Evolutionary conservation across 257 asterid genomes (phyloP).

Genomic region (Avicennia marina): DNA sequence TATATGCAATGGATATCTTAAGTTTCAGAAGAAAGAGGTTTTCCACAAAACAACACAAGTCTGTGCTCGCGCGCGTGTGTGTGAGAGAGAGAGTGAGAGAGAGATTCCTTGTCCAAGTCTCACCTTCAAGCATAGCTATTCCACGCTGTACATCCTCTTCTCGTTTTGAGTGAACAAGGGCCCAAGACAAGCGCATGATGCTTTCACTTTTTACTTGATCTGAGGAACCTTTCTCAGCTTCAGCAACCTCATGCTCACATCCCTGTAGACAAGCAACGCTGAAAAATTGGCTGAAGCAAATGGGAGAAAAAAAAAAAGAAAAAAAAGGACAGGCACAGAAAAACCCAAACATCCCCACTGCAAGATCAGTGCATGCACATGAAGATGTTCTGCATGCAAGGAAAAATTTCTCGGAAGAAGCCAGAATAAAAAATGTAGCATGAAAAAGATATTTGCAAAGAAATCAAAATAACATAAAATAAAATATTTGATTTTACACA

Average conservation of each 20-base stretch:
- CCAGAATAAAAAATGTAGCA: not conserved
- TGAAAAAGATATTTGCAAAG: not conserved
- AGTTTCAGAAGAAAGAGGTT: too few relatives aligned
- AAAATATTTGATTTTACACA: not conserved
- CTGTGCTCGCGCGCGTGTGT: not conserved
- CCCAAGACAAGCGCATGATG: slow-evolving; percentile 96
- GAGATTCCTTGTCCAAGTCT: slow-evolving; percentile 5
- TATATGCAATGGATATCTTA: too few relatives aligned
- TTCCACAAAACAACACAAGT: too few relatives aligned
- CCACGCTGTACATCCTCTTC: slow-evolving; percentile 87
- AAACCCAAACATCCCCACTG: not conserved
- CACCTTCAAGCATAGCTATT: slow-evolving; percentile 96
- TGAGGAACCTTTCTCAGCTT: slow-evolving; percentile 70
- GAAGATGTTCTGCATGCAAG: slow-evolving; percentile 6
- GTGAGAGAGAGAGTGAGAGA: not conserved
- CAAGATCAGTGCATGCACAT: slow-evolving; percentile 9
- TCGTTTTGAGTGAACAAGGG: slow-evolving; percentile 87
- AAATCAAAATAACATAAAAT: slow-evolving; percentile 1
- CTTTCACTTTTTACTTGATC: slow-evolving; percentile 71
- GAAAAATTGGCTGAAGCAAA: slow-evolving; percentile 17
- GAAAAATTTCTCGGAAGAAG: not conserved
- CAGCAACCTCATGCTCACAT: slow-evolving; percentile 90
- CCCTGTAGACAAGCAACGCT: slow-evolving; percentile 48
- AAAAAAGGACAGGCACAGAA: not conserved
- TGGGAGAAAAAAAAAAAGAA: not conserved